Conservation (phyloP, 495 filamentous ascomycete species). For the Xylaria grammica region DNA sequence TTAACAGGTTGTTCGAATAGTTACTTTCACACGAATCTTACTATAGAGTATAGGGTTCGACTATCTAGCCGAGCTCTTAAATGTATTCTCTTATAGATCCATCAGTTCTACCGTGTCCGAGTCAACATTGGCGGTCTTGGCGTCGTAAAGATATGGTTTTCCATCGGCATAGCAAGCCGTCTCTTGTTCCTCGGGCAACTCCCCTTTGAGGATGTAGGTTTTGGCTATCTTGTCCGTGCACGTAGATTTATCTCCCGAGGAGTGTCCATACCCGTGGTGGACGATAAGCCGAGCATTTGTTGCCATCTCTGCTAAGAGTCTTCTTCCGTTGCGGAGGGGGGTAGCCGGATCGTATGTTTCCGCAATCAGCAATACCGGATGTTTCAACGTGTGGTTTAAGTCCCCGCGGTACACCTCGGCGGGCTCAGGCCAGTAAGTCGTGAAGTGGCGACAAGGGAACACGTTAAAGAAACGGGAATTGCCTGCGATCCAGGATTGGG, state of each 20-base stretch:
- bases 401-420: constrained; percentile 52
- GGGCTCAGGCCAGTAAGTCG: constrained; percentile 47
- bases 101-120: not conserved
- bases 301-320: constrained; percentile 50
- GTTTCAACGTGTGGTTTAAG: constrained; percentile 45
- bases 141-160: constrained; percentile 49
- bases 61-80: constrained; percentile 18
- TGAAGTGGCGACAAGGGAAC: constrained; percentile 50
- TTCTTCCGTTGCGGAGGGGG: constrained; percentile 50
- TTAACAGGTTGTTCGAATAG: too few species aligned
- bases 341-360: constrained; percentile 56
- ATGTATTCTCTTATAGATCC: constrained; percentile 22
- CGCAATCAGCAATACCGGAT: constrained; percentile 51
- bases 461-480: constrained; percentile 49
- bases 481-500: constrained; percentile 49
- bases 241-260: constrained; percentile 44
- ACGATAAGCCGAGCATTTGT: constrained; percentile 48
- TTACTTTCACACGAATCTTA: not conserved
- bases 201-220: constrained; percentile 44
- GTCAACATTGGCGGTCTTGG: constrained; percentile 9
- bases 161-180: constrained; percentile 49
- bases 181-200: constrained; percentile 42
- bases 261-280: constrained; percentile 55
- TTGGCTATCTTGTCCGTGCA: constrained; percentile 48
- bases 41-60: constrained; percentile 19